Conservation (phyloP, 371 early-diverging fungal genomes). For the Rhizoclosmatium hyalinum region DNA sequence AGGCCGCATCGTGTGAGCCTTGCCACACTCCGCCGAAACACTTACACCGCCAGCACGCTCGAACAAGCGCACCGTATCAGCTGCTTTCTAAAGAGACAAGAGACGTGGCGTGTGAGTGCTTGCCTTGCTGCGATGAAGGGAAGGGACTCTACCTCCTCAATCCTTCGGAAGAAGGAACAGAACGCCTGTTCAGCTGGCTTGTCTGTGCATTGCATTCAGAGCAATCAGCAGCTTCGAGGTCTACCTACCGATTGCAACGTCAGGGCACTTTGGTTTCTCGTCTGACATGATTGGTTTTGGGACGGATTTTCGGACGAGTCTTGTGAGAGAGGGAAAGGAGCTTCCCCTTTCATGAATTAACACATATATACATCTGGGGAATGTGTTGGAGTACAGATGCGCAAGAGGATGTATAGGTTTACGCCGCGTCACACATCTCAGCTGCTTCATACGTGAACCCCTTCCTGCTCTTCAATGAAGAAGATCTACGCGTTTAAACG, state of each 20-base stretch:
- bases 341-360: too few relatives aligned
- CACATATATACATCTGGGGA: too few relatives aligned
- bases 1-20: neutral
- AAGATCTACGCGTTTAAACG: too few relatives aligned
- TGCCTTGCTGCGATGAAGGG: neutral
- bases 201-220: slow-evolving; percentile 33
- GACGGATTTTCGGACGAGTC: too few relatives aligned
- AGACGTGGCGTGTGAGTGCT: neutral
- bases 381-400: too few relatives aligned
- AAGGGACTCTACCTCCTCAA: slow-evolving; percentile 49
- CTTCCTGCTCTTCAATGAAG: too few relatives aligned
- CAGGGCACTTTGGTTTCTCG: slow-evolving; percentile 14
- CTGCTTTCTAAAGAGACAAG: slow-evolving; percentile 44
- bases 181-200: slow-evolving; percentile 54
- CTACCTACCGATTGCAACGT: slow-evolving; percentile 9
- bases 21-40: neutral
- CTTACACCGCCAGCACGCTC: slow-evolving; percentile 69
- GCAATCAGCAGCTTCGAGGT: neutral
- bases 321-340: too few relatives aligned
- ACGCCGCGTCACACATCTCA: too few relatives aligned
- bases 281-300: neutral
- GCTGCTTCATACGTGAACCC: too few relatives aligned
- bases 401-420: too few relatives aligned
- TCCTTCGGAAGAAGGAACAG: slow-evolving; percentile 54
- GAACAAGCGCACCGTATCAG: slow-evolving; percentile 73